Conservation (phyloP, 345 rosid species). For the Hibiscus tridactylites region DNA sequence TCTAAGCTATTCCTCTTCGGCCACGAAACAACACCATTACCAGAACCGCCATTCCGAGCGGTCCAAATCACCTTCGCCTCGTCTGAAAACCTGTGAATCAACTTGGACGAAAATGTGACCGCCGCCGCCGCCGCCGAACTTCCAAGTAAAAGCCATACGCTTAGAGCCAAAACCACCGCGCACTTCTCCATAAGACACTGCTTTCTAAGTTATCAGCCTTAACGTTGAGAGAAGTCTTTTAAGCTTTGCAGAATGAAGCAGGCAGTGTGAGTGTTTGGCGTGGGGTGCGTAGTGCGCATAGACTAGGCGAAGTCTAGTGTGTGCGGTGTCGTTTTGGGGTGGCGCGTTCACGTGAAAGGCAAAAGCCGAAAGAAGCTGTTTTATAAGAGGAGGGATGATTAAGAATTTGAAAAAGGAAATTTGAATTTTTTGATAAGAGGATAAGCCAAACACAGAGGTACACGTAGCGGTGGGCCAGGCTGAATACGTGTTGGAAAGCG, state of each 20-base stretch:
- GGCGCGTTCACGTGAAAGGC: not conserved
- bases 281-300: conserved; percentile 1
- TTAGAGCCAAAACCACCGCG: conserved; percentile 16
- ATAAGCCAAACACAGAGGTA: too few relatives aligned
- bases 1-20: conserved; percentile 51
- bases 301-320: not conserved
- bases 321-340: not conserved
- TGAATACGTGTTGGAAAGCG: too few relatives aligned
- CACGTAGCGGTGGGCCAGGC: too few relatives aligned
- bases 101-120: conserved; percentile 38
- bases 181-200: conserved; percentile 21
- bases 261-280: not conserved
- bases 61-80: conserved; percentile 41
- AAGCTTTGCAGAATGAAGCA: not conserved
- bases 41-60: conserved; percentile 8
- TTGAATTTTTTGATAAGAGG: too few relatives aligned
- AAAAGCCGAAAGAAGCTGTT: not conserved
- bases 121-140: not conserved
- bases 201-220: not conserved
- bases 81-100: conserved; percentile 76
- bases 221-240: not conserved
- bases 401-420: too few relatives aligned
- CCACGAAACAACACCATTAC: conserved; percentile 19
- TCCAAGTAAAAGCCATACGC: not conserved
- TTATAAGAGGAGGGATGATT: too few relatives aligned